Base-by-base conservation (phyloP, 768 basidiomycete genomes). In the Rossbeevera mucosa region DNA sequence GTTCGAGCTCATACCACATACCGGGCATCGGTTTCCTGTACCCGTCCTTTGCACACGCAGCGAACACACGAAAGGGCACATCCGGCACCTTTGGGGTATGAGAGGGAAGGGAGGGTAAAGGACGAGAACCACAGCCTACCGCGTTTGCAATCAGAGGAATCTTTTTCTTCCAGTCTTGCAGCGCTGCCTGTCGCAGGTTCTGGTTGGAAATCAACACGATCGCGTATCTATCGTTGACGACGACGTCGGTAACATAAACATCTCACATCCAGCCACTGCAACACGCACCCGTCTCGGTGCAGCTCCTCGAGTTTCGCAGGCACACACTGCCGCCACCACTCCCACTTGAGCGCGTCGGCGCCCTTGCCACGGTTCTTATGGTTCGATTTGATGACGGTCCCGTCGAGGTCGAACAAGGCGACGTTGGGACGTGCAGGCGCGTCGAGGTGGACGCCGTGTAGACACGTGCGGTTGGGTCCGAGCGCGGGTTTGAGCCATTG, bases 1-100 rank as follows among this genome's bases (percentile, higher is more conserved):
- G 73, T 59, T 84, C 80, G 43, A 94, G 69, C 56, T 85, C 83
- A 51, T 79, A 73, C 84, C 86, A 95, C 79, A 94, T 92, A 3
- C 91, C 91, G 11, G 81, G 82, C 75, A 90, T 85, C 4, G 94
- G 94, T 67, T 96, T 96, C 14, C 94, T 75, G 60, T 80, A 91
- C 28, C 76, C 76, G 60, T 95, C 92, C 57, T 77, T 82, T 5
- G 76, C 81, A 2, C 78, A 82, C 0, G 92, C 92, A 7, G 88
- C 93, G 51, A 93, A 78, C 30, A 95, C 58, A 41, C 80, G 81
- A 61, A 96, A 86, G 0, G 92, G 91, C 0, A 90, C 73, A 16
- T 79, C 72, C 0, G 81, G 76, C n/a, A 93, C 68, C 91, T 93
- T 62, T 43, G 3, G 16, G 7, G 20, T 16, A 36, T 51, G 20